Base-by-base conservation (phyloP, 2,329 filamentous ascomycete species). In the Aureobasidium zeae region DNA sequence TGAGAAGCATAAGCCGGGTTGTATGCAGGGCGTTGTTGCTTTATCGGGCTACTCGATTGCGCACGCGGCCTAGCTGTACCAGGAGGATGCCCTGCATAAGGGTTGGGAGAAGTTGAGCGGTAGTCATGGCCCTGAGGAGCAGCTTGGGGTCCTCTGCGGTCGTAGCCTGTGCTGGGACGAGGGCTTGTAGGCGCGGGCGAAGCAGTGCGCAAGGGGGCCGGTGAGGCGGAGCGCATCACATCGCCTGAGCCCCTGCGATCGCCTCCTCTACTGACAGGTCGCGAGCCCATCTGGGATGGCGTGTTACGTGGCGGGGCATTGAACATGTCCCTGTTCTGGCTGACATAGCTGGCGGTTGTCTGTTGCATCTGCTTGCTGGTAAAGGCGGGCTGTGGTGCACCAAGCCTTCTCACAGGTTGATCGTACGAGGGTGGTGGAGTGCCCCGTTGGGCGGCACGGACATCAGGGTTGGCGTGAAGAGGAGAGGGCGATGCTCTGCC, bases 311-410 rank as follows among this genome's bases (percentile, higher is more conserved):
- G 45, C 21, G 45, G 31, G n/a, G 36, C 29, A 22, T 44, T 45
- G 61, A 93, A 91, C 68, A 95, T 81, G 56, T 74, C 86, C 31
- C 86, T 77, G 2, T 85, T 86, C 62, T 95, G 84, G 33, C 80
- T 77, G 16, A 83, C 78, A 56, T 89, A 95, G 62, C 87, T 87
- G 55, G 93, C 83, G 0, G 87, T 91, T 3, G 88, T 86, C 62
- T 94, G 85, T 58, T 94, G 86, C 93, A 98, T 98, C 35, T 91
- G 86, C 50, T 83, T 85, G 3, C 86, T 84, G 0, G 93, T 98
- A 48, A 93, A 86, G 1, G 91, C 91, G 2, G 89, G 87, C 47
- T 89, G 82, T 2, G 91, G 93, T 10, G 89, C 84, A 43, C 87
- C 91, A 3, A 96, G 73, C 47, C 85, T 76, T 58, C 83, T 85